These are phyloP conservation scores for Ambrosia trifida DNA, from an alignment of 129 eudicot species.

Conservation along the genomic window DNA sequence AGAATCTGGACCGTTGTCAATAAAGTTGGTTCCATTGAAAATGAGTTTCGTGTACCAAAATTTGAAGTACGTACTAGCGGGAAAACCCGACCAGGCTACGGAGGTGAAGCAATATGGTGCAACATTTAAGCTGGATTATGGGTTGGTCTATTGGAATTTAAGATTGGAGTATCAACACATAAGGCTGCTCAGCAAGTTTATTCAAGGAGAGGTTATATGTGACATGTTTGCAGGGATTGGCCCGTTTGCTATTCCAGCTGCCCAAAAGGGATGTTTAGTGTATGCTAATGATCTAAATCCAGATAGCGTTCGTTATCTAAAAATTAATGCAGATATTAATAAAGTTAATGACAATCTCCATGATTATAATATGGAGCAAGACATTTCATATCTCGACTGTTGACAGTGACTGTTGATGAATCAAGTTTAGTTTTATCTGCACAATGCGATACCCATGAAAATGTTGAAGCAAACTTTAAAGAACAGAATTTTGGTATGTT, in stretches of 20 bases:
- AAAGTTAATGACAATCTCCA: constrained; percentile 60
- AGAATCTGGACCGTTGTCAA: constrained; percentile 85
- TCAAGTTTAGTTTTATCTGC: constrained; percentile 32
- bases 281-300: constrained; percentile 96
- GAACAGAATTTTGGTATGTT: constrained; percentile 38
- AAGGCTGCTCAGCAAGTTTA: constrained; percentile 70
- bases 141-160: constrained; percentile 98
- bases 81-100: constrained; percentile 78
- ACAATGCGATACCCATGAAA: constrained; percentile 7
- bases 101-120: constrained; percentile 97
- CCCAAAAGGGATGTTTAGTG: constrained; percentile 90
- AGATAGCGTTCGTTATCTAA: constrained; percentile 73
- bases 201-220: constrained; percentile 69
- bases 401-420: constrained; percentile 55
- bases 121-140: constrained; percentile 84
- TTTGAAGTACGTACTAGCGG: constrained; percentile 88
- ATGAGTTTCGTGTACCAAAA: constrained; percentile 92
- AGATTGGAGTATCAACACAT: constrained; percentile 92
- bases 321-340: constrained; percentile 78
- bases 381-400: constrained; percentile 60
- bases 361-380: constrained; percentile 87
- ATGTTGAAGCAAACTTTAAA: constrained; percentile 11
- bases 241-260: constrained; percentile 97
- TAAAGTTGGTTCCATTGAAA: constrained; percentile 80
- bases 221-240: constrained; percentile 99